phyloP scores from a whole-genome alignment of 805 yeast genomes.

The Ogataea philodendri region DNA sequence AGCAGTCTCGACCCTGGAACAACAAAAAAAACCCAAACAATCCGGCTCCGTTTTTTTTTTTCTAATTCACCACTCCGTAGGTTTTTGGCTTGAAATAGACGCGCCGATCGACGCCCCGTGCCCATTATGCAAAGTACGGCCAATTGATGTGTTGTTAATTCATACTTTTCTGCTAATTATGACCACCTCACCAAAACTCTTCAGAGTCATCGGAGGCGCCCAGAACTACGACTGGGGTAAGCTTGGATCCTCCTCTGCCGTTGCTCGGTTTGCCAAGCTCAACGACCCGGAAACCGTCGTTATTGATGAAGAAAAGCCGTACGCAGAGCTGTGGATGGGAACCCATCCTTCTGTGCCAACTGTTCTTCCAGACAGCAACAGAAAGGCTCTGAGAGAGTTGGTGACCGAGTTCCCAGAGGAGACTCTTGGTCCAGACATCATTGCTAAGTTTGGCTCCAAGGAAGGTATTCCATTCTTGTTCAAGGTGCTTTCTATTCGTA shows the following conservation, averaged over 20 bases:
- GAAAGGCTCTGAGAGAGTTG: conserved; percentile 59
- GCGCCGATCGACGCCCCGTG: conserved; percentile 8
- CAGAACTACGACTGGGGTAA: conserved; percentile 53
- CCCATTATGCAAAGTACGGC: neutral
- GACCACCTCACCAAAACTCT: conserved; percentile 20
- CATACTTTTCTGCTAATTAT: conserved; percentile 8
- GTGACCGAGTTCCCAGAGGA: conserved; percentile 57
- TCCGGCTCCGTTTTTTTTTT: too few species aligned
- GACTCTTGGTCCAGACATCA: conserved; percentile 57
- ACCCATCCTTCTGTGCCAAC: conserved; percentile 94
- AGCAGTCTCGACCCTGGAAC: too few species aligned
- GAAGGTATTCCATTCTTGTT: conserved; percentile 87
- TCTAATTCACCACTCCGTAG: too few species aligned
- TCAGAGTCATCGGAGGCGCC: conserved; percentile 37
- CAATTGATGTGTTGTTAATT: conserved; percentile 11
- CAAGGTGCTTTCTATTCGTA: conserved; percentile 89
- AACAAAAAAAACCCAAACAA: too few species aligned
- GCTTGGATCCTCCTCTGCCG: conserved; percentile 79
- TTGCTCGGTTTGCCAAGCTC: conserved; percentile 78
- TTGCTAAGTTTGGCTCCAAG: conserved; percentile 61
- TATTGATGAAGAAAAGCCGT: conserved; percentile 76
- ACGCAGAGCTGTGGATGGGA: conserved; percentile 99
- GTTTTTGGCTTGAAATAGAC: neutral
- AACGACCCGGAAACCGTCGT: conserved; percentile 55
- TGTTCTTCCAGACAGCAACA: conserved; percentile 49